These are phyloP conservation scores for Mycena galericulata DNA, from an alignment of 768 basidiomycete genomes.

Conservation along the genomic window DNA sequence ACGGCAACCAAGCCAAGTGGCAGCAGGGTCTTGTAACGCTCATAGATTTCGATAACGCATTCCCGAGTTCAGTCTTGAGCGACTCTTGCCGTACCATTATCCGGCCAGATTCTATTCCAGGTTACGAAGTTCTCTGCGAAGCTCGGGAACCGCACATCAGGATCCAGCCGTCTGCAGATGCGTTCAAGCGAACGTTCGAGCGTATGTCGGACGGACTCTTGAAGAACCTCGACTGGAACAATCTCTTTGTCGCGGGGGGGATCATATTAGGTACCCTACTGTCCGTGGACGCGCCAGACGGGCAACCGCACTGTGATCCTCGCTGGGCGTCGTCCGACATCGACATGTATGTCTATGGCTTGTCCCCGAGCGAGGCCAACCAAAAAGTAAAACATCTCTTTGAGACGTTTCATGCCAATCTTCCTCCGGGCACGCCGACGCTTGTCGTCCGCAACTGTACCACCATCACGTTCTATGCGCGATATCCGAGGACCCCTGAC, in stretches of 20 bases:
- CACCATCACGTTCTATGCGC: constrained; percentile 27
- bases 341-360: constrained; percentile 24
- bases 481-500: no score
- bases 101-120: not conserved
- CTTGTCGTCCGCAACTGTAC: constrained; percentile 22
- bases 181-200: constrained; percentile 14
- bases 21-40: constrained; percentile 21
- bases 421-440: constrained; percentile 5
- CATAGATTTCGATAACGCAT: not conserved
- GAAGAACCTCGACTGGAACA: constrained; percentile 22
- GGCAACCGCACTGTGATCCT: not conserved
- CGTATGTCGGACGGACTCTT: constrained; percentile 20
- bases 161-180: constrained; percentile 21
- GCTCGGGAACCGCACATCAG: not conserved
- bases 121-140: constrained; percentile 5
- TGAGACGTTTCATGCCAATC: constrained; percentile 21
- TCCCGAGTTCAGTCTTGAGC: not conserved
- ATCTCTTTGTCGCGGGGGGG: constrained; percentile 16
- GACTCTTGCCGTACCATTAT: not conserved
- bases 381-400: constrained; percentile 19
- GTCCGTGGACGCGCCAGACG: not conserved
- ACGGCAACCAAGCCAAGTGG: constrained; percentile 4
- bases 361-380: not conserved
- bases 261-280: constrained; percentile 10
- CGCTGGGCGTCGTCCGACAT: constrained; percentile 22